phyloP scores from a whole-genome alignment of 1,139 yeast genomes.

The Nadsonia commutata region DNA sequence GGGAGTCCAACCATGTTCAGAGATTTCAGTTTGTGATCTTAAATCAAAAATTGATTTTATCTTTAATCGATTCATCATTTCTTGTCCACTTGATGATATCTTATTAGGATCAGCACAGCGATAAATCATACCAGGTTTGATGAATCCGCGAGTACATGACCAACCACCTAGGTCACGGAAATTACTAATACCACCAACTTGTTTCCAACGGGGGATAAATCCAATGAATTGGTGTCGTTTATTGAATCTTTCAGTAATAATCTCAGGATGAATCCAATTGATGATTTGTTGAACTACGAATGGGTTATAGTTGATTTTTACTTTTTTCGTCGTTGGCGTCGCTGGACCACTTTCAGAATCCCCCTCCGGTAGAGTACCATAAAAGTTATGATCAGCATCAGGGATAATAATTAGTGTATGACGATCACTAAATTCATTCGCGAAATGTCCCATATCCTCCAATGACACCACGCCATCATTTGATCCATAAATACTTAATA shows the following conservation, averaged over 20 bases:
- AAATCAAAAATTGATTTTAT: constrained; percentile 52
- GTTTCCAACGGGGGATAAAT: constrained; percentile 39
- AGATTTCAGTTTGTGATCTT: constrained; percentile 47
- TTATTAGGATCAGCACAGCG: constrained; percentile 49
- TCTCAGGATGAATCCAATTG: constrained; percentile 36
- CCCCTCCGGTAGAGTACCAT: constrained; percentile 26
- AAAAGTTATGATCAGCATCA: constrained; percentile 71
- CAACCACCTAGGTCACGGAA: constrained; percentile 79
- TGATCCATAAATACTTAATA: constrained; percentile 59
- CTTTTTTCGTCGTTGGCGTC: constrained; percentile 14
- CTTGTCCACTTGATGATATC: constrained; percentile 31
- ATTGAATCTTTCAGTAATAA: constrained; percentile 40
- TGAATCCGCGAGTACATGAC: constrained; percentile 25
- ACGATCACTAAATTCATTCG: constrained; percentile 40
- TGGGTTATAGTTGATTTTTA: constrained; percentile 42
- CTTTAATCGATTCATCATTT: constrained; percentile 29
- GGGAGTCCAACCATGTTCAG: constrained; percentile 30
- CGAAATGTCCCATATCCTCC: constrained; percentile 44
- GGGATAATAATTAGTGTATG: constrained; percentile 47
- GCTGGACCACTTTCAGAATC: neutral
- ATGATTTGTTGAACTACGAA: constrained; percentile 39
- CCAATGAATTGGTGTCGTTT: constrained; percentile 27
- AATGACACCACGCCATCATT: constrained; percentile 52
- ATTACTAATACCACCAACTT: constrained; percentile 53
- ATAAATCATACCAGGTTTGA: constrained; percentile 41